A percentile compares a stretch with the other conserved stretches of the same genome.
Evolutionary conservation across 176 grass and related monocot genomes (phyloP).

Genomic region (Echinochloa phyllopogon): DNA sequence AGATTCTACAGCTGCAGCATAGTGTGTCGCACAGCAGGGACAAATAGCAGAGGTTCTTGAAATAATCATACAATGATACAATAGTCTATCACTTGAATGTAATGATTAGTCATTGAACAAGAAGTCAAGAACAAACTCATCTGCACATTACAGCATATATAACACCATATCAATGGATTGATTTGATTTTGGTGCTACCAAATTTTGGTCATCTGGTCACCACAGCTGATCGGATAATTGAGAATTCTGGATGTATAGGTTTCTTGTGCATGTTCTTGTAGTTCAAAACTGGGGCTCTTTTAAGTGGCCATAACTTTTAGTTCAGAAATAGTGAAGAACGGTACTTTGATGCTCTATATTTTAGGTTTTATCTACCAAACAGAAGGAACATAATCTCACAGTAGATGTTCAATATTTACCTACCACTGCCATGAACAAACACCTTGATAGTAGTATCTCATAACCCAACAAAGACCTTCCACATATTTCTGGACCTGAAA

Average conservation of each 20-base stretch:
- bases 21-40: constrained; percentile 3
- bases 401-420: constrained; percentile 49
- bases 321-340: background rate
- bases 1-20: constrained; percentile 44
- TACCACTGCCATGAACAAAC: constrained; percentile 99
- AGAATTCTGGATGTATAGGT: constrained; percentile 6
- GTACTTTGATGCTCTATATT: background rate
- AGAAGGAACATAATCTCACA: constrained; percentile 24
- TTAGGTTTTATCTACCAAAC: constrained; percentile 31
- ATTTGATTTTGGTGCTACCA: constrained; percentile 3
- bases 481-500: constrained; percentile 95
- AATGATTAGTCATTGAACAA: constrained; percentile 32
- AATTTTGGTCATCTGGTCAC: constrained; percentile 23
- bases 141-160: background rate
- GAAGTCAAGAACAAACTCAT: background rate
- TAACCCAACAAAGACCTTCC: constrained; percentile 99
- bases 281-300: constrained; percentile 12
- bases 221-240: constrained; percentile 12
- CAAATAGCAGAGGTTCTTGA: background rate
- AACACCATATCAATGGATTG: constrained; percentile 15
- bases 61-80: background rate
- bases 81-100: constrained; percentile 13
- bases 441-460: constrained; percentile 99
- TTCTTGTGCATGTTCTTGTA: background rate
- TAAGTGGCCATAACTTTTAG: background rate